Base-by-base conservation (phyloP, 2,329 filamentous ascomycete species). In the Claviceps monticola region DNA sequence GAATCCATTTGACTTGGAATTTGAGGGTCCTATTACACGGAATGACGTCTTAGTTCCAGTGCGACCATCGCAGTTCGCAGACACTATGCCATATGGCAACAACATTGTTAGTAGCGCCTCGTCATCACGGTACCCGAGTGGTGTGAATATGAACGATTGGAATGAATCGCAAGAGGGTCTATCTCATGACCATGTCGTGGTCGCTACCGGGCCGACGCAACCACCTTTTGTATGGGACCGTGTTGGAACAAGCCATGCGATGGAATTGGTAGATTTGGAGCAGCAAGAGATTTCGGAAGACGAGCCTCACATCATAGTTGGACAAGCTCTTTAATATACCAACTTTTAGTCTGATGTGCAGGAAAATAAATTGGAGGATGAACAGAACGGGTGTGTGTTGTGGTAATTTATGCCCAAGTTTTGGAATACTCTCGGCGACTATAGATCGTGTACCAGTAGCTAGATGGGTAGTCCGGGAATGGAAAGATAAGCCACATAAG, bases 1-100 rank as follows among this genome's bases (percentile, higher is more conserved):
- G 1, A 79, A 83, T 56, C 80, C 79, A 1, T 83, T 83, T 59
- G 80, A 84, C 57, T 69, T 83, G n/a, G 80, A 83, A 60, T 56
- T 68, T 13, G 61, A 64, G 49, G 55, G 55, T 38, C 57, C 54
- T 7, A 23, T 57, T 9, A 42, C 53, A 39, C 56, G 59, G 5
- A 57, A 53, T 29, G 51, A 51, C n/a, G 49, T 53, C 11, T 55
- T 55, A 36, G 51, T 61, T 48, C 55, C 58, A 7, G 50, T 53
- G 34, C 56, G 58, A 54, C 58, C 61, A 17, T 58, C 56, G 5
- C 53, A 56, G 26, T 54, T 55, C 8, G 52, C 55, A 9, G 53
- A 56, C 8, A 64, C 60, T 51, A 63, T 61, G 70, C 78, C 58
- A 61, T 78, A 47, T 71, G 79, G 61, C 64, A 70, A 44, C 70